Base-by-base conservation (phyloP, 2,329 filamentous ascomycete species). In the Alternaria alternata region DNA sequence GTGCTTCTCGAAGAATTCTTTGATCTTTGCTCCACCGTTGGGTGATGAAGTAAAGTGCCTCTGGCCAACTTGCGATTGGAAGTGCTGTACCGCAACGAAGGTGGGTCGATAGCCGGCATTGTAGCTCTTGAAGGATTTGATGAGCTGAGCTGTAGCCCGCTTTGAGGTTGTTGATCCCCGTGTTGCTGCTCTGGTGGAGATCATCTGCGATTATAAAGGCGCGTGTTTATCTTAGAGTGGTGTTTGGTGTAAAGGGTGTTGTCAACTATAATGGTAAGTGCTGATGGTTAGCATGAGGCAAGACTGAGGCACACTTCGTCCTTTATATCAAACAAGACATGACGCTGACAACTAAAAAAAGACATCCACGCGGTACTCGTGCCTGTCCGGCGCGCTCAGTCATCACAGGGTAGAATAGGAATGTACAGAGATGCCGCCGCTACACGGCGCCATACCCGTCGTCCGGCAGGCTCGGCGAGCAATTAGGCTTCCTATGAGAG, bases 1-100 rank as follows among this genome's bases (percentile, higher is more conserved):
- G 22, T 78, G 78, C 20, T 78, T 70, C 8, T 81, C 81, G 59
- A 85, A 85, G 74, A 81, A 83, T 47, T 84, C 81, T 48, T 79
- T 80, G 44, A 81, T 77, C 39, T 63, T 71, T 18, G 68, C 53
- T 57, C 36, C 64, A 6, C 62, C 67, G 62, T 20, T 78, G 72
- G 30, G 69, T 5, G 79, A 78, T 3, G 78, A 80, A 55, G 79
- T 81, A 70, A 84, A 83, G 39, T 75, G 74, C 30, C 80, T 78
- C 47, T 70, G 72, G 38, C 68, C 46, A 42, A 64, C 34, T 16
- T 65, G 56, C 32, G 51, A 55, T 39, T 69, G 65, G 41, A 67
- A 26, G n/a, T 78, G 75, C 24, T 69, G 66, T 11, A 75, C 62
- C 36, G 73, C 67, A 49, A 79, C 57, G 57, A 79, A 76, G 54